Base-by-base conservation (phyloP, 148 eudicot species). In the Chenopodium berlandieri region DNA sequence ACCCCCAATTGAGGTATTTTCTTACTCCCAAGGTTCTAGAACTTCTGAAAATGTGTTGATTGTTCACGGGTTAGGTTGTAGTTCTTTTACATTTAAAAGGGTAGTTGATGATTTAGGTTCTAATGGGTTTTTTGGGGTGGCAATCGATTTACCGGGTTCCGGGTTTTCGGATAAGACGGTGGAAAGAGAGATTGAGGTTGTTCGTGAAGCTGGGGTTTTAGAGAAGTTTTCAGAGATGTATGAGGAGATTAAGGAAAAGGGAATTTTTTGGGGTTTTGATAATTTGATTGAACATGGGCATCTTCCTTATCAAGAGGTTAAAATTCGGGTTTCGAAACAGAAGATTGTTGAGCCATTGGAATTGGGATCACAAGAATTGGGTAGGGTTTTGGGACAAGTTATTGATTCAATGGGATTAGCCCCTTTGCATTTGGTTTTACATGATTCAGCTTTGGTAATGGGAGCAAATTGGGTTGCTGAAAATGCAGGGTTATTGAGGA, bases 231-330 rank as follows among this genome's bases (percentile, higher is more conserved):
- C 85, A 84, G 94, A 89, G 66, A 66, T 95, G 54, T 95, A 89
- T 77, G 83, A 82, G 73, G 97, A 93, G 54, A 90, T 95, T 84
- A 89, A 80, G 71, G 98, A 95, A 71, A 95, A 93, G 86, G 98
- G 98, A 32, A 17, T 95, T 56, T 95, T 95, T 82, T 95, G 94
- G 94, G 94, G 93, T 62, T 93, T 95, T 88, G 98, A 95, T 90
- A 89, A 89, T 89, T 85, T 95, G 85, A 83, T 95, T 80, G 97
- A 95, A 72, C 80, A 90, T 63, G 98, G 98, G 65, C 88, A 92
- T 79, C 81, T 95, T 60, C 83, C 94, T 48, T 81, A 81, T 75
- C 90, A 88, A 54, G 91, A 86, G 85, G 77, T 80, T 67, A 81
- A 82, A 76, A 79, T 48, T 69, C 80, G 88, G 76, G 88, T 87